phyloP scores from a whole-genome alignment of 352 stramenopile species.

The Globisporangium nunn region DNA sequence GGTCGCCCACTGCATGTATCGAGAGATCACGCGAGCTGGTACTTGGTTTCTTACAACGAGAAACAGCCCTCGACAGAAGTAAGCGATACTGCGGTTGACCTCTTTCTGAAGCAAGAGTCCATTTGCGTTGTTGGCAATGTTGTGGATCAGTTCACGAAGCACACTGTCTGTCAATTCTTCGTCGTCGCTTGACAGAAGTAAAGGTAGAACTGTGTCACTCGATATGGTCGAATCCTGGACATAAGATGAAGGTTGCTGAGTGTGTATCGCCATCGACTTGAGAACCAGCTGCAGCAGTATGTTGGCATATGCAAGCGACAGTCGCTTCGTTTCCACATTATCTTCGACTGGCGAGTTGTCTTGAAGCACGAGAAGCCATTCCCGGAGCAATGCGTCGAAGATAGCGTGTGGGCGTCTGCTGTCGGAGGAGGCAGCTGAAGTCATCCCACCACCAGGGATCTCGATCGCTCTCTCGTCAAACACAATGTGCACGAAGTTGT shows the following conservation, averaged over 20 bases:
- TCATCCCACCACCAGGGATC: background rate
- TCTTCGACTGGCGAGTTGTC: slow-evolving; percentile 34
- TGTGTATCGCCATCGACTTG: slow-evolving; percentile 56
- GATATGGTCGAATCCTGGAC: background rate
- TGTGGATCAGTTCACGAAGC: slow-evolving; percentile 29
- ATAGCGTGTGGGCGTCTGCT: slow-evolving; percentile 15
- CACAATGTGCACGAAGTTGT: slow-evolving; percentile 45
- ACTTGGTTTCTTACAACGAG: slow-evolving; percentile 40
- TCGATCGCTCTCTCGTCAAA: slow-evolving; percentile 43
- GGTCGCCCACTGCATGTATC: slow-evolving; percentile 38
- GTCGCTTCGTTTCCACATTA: slow-evolving; percentile 29
- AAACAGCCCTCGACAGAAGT: slow-evolving; percentile 52
- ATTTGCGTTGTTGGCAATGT: slow-evolving; percentile 22
- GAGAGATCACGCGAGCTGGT: slow-evolving; percentile 30
- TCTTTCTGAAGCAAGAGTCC: slow-evolving; percentile 53
- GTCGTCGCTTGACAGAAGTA: slow-evolving; percentile 16
- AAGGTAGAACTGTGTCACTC: slow-evolving; percentile 3
- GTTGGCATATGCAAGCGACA: slow-evolving; percentile 43
- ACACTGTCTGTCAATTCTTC: slow-evolving; percentile 39
- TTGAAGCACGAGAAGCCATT: slow-evolving; percentile 48
- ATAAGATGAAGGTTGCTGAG: slow-evolving; percentile 1
- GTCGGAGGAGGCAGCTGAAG: background rate
- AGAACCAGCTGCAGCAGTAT: slow-evolving; percentile 55
- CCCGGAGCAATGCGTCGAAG: slow-evolving; percentile 34
- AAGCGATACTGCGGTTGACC: slow-evolving; percentile 52